Base-by-base conservation (phyloP, 352 stramenopile genomes). In the Globisporangium recalcitrans region DNA sequence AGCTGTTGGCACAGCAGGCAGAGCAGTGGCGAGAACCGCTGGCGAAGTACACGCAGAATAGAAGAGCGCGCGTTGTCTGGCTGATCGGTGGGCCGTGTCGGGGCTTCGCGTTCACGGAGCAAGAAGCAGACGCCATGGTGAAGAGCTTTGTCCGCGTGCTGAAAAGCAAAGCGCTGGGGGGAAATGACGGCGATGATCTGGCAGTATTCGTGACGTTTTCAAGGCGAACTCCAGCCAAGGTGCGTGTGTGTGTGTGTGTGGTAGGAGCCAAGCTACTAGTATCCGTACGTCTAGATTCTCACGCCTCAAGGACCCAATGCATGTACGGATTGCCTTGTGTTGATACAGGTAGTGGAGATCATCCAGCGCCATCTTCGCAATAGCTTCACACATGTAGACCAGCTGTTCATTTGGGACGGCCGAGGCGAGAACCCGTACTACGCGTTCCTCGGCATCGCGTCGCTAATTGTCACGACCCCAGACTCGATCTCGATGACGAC, bases 401-500 rank as follows among this genome's bases (percentile, higher is more conserved):
- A 81, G 64, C 21, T 91, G 4, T 77, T 79, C 21, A 56, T 91
- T 1, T 91, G 73, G 73, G 59, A 83, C 59, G 75, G 75, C 31
- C 64, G 65, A 1, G 78, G 85, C n/a, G 60, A 59, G 4, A 93
- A 91, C 64, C 83, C 83, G 22, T 93, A 80, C 65, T 64, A 82
- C 42, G 81, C 79, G 16, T 70, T 93, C 53, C 56, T 91, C 8
- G 68, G 71, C 8, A 63, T 75, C 21, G 80, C 80, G 24, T 71
- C 74, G 4, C 71, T 59, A 9, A 71, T 93, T 29, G 73, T 91
- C 16, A 90, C 78, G 8, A 93, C 83, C 0, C 83, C 84, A 9
- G 84, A 93, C 61, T 93, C 81, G 4, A 78, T 91, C 52, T 91
- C 84, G 26, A 93, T 93, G 84, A 86, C 80, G 0, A 93, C 84